A percentile compares a stretch with the other conserved stretches of the same genome.
These are phyloP conservation scores for Talaromyces sp. DNA, from an alignment of 2,329 filamentous ascomycete genomes.

Conservation along the genomic window DNA sequence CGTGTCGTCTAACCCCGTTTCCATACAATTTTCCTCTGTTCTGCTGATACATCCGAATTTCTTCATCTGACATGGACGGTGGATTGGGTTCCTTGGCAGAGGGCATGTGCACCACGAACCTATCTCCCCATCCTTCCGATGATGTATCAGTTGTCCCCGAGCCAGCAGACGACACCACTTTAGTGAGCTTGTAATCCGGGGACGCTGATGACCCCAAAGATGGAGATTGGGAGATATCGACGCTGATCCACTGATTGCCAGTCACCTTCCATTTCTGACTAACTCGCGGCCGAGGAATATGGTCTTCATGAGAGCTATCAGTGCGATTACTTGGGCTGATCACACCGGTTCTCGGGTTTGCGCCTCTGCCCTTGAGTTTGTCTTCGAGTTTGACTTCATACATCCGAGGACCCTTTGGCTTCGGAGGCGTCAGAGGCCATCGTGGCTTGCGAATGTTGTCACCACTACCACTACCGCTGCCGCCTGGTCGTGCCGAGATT, in stretches of 20 bases:
- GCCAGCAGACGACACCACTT: slow-evolving; percentile 24
- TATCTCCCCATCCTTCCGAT: slow-evolving; percentile 33
- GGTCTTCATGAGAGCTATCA: slow-evolving; percentile 14
- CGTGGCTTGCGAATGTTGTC: slow-evolving; percentile 2
- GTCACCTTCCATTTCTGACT: slow-evolving; percentile 27
- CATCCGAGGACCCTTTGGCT: slow-evolving; percentile 4
- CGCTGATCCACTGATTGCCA: slow-evolving; percentile 31
- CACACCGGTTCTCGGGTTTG: slow-evolving; percentile 32
- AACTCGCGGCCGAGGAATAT: slow-evolving; percentile 6
- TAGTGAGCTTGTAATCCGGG: slow-evolving; percentile 14
- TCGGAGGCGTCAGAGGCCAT: slow-evolving; percentile 5
- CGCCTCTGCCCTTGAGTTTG: slow-evolving; percentile 25
- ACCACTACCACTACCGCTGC: neutral
- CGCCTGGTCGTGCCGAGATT: slow-evolving; percentile 9
- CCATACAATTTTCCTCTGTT: slow-evolving; percentile 23
- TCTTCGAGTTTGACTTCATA: slow-evolving; percentile 24
- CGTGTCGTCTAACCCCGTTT: slow-evolving; percentile 17
- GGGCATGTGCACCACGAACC: slow-evolving; percentile 40
- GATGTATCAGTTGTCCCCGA: slow-evolving; percentile 24
- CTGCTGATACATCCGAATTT: slow-evolving; percentile 35
- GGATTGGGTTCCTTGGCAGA: slow-evolving; percentile 38
- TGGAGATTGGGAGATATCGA: slow-evolving; percentile 21
- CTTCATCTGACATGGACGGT: slow-evolving; percentile 31
- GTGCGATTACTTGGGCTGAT: slow-evolving; percentile 28
- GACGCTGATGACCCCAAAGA: slow-evolving; percentile 13